phyloP scores from a whole-genome alignment of 2,329 filamentous ascomycete genomes.

The Penicillium sp. region DNA sequence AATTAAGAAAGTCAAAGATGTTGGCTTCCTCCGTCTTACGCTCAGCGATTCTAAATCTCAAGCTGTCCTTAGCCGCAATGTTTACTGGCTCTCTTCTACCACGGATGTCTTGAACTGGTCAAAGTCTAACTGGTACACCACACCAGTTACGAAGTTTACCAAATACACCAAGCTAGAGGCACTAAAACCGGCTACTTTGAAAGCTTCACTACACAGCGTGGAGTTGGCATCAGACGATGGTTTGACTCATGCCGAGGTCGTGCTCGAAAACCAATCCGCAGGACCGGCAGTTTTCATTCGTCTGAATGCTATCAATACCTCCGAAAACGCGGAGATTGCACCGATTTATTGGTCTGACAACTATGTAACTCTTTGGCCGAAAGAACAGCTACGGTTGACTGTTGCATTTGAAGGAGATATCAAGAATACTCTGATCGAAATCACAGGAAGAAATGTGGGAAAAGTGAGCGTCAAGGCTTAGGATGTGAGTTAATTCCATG shows the following conservation, averaged over 20 bases:
- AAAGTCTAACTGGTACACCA: conserved; percentile 59
- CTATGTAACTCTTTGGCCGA: conserved; percentile 61
- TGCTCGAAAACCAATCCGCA: conserved; percentile 53
- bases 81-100: conserved; percentile 57
- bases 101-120: conserved; percentile 57
- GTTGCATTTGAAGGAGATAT: conserved; percentile 29
- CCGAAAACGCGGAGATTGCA: conserved; percentile 46
- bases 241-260: conserved; percentile 33
- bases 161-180: conserved; percentile 50
- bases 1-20: conserved; percentile 39
- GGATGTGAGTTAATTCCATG: background rate
- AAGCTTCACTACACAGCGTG: conserved; percentile 23
- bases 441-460: conserved; percentile 28
- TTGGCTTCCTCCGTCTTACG: conserved; percentile 54
- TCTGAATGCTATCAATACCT: conserved; percentile 50
- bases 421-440: conserved; percentile 13
- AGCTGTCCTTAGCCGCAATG: conserved; percentile 53
- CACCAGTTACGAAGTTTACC: conserved; percentile 55
- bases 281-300: conserved; percentile 60
- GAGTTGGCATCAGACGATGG: conserved; percentile 1
- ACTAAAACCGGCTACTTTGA: conserved; percentile 43
- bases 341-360: conserved; percentile 63
- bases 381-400: conserved; percentile 50
- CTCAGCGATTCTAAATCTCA: conserved; percentile 39
- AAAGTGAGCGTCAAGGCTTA: conserved; percentile 4